Evolutionary conservation across 2,329 filamentous ascomycete species (phyloP).

Genomic region (Dactylellina leptospora): DNA sequence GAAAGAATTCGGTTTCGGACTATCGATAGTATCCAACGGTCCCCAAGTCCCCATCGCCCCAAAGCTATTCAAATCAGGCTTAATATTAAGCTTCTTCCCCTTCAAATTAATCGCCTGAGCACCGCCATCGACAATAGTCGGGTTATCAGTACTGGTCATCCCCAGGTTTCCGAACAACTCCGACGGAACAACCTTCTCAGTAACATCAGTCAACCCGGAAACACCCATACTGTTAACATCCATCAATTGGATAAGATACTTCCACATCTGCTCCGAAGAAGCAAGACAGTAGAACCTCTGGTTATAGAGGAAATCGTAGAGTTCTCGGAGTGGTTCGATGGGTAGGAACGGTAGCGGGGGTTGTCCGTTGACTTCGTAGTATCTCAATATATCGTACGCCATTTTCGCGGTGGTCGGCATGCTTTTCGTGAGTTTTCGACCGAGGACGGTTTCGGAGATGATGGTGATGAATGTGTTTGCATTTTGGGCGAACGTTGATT

Average conservation of each 20-base stretch:
- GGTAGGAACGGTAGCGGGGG: conserved; percentile 4
- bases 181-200: too few relatives aligned
- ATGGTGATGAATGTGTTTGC: conserved; percentile 7
- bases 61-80: too few relatives aligned
- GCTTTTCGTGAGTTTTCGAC: not conserved
- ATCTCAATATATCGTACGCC: not conserved
- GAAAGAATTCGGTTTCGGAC: too few relatives aligned
- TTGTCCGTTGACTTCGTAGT: not conserved
- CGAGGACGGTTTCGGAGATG: not conserved
- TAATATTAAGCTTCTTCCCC: too few relatives aligned
- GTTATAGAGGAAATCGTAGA: conserved; percentile 1
- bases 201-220: too few relatives aligned
- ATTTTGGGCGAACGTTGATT: conserved; percentile 8
- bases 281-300: conserved; percentile 6
- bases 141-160: too few relatives aligned
- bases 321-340: not conserved
- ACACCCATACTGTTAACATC: too few relatives aligned
- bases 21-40: too few relatives aligned
- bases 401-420: not conserved
- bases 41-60: too few relatives aligned
- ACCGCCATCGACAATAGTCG: too few relatives aligned
- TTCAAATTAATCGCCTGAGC: too few relatives aligned
- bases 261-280: not conserved
- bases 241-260: conserved; percentile 13
- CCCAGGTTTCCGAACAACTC: too few relatives aligned